phyloP scores from a whole-genome alignment of 768 basidiomycete genomes.

The Kwoniella sp. region DNA sequence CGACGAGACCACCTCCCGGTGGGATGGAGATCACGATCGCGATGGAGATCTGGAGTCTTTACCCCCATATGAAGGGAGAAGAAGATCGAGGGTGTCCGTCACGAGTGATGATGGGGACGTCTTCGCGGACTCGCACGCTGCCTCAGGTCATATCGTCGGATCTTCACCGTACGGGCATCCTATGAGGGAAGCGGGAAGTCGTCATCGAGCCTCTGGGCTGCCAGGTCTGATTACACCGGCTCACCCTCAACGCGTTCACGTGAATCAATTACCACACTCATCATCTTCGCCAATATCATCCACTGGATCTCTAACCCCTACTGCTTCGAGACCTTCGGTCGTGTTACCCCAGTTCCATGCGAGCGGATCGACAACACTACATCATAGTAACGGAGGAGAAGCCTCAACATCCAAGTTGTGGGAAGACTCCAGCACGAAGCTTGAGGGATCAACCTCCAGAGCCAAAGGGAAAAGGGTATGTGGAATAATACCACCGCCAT shows the following conservation, averaged over 20 bases:
- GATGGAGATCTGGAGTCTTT: slow-evolving; percentile 28
- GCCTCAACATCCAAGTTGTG: slow-evolving; percentile 33
- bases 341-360: slow-evolving; percentile 9
- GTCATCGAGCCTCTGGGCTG: neutral
- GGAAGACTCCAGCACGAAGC: slow-evolving; percentile 25
- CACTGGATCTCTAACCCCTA: slow-evolving; percentile 16
- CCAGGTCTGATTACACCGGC: slow-evolving; percentile 10
- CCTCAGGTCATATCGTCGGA: neutral
- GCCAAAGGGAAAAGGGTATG: slow-evolving; percentile 2
- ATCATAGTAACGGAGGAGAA: slow-evolving; percentile 5
- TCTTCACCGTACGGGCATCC: neutral
- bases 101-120: slow-evolving; percentile 5
- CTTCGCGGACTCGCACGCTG: slow-evolving; percentile 11
- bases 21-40: slow-evolving; percentile 13
- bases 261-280: neutral
- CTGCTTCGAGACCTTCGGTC: slow-evolving; percentile 3
- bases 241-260: slow-evolving; percentile 4
- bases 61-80: slow-evolving; percentile 41
- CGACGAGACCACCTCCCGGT: slow-evolving; percentile 19
- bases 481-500: slow-evolving; percentile 5
- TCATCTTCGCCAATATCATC: slow-evolving; percentile 23
- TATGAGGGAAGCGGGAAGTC: neutral
- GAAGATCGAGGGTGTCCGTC: slow-evolving; percentile 10
- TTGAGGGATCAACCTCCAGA: neutral
- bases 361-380: slow-evolving; percentile 6